Conservation (phyloP, 163 green algal genomes). For the Chlamydomonas reinhardtii region DNA sequence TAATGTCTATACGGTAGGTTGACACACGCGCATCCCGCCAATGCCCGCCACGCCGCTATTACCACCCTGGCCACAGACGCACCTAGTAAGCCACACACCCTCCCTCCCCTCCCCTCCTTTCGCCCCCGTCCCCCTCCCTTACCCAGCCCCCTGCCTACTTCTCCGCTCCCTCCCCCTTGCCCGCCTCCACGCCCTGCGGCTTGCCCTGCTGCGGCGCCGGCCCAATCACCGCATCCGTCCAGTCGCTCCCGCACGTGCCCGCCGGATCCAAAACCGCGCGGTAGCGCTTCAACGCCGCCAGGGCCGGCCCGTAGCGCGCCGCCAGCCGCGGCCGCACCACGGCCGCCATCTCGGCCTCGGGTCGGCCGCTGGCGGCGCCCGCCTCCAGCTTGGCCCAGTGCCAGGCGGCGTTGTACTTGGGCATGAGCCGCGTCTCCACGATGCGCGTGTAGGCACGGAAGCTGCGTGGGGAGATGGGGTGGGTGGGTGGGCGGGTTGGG, state of each 20-base stretch:
- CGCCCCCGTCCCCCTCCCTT: no score
- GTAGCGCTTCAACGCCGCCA: constrained; percentile 70
- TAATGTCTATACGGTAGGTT: no score
- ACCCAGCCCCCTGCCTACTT: no score
- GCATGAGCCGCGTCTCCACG: constrained; percentile 78
- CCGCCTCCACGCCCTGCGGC: neutral
- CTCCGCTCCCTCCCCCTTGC: neutral
- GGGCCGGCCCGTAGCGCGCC: constrained; percentile 69
- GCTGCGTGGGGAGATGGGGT: constrained; percentile 53
- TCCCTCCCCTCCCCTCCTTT: no score
- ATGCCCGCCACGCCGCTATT: no score
- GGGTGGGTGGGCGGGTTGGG: neutral
- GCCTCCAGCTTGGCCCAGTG: constrained; percentile 99
- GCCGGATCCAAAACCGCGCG: constrained; percentile 88
- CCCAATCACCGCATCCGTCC: constrained; percentile 72
- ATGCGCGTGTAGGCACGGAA: constrained; percentile 81
- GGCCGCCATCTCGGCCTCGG: constrained; percentile 42
- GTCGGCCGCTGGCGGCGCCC: neutral
- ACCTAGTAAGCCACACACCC: no score
- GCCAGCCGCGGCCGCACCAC: constrained; percentile 76
- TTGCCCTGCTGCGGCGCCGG: neutral
- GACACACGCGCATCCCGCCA: no score
- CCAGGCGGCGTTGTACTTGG: constrained; percentile 83
- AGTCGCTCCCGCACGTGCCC: constrained; percentile 87
- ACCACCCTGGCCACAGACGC: no score